These are phyloP conservation scores for Fusarium marasasianum DNA, from an alignment of 2,329 filamentous ascomycete genomes.

Conservation along the genomic window DNA sequence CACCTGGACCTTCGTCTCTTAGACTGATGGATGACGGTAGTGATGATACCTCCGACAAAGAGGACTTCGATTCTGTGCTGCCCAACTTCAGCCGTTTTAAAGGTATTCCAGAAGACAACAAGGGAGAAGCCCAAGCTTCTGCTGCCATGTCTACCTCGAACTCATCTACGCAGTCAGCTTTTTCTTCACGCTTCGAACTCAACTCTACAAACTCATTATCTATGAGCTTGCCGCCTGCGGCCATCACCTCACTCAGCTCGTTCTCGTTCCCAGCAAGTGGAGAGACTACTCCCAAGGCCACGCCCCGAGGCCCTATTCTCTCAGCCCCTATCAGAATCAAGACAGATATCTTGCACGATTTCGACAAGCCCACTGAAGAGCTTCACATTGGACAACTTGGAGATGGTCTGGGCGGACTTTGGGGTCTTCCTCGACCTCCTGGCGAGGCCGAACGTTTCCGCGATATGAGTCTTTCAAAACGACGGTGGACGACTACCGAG, in stretches of 20 bases:
- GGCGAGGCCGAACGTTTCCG: slow-evolving; percentile 57
- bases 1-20: slow-evolving; percentile 51
- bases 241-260: slow-evolving; percentile 27
- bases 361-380: slow-evolving; percentile 46
- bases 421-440: slow-evolving; percentile 55
- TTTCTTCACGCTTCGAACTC: slow-evolving; percentile 29
- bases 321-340: slow-evolving; percentile 50
- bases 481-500: slow-evolving; percentile 67
- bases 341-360: slow-evolving; percentile 42
- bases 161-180: slow-evolving; percentile 18
- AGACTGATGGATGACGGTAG: slow-evolving; percentile 58
- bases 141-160: slow-evolving; percentile 4
- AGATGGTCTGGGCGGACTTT: slow-evolving; percentile 54
- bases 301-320: slow-evolving; percentile 44
- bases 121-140: not conserved
- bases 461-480: slow-evolving; percentile 58
- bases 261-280: slow-evolving; percentile 34
- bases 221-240: slow-evolving; percentile 34
- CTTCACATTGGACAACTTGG: slow-evolving; percentile 49
- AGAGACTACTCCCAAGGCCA: slow-evolving; percentile 31
- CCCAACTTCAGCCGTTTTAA: slow-evolving; percentile 60
- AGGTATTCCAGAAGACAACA: slow-evolving; percentile 26
- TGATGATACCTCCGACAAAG: slow-evolving; percentile 53
- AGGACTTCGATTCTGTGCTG: slow-evolving; percentile 61
- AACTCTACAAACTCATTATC: slow-evolving; percentile 30